Conservation (phyloP, 768 basidiomycete species). For the Gelatoporia subvermispora region DNA sequence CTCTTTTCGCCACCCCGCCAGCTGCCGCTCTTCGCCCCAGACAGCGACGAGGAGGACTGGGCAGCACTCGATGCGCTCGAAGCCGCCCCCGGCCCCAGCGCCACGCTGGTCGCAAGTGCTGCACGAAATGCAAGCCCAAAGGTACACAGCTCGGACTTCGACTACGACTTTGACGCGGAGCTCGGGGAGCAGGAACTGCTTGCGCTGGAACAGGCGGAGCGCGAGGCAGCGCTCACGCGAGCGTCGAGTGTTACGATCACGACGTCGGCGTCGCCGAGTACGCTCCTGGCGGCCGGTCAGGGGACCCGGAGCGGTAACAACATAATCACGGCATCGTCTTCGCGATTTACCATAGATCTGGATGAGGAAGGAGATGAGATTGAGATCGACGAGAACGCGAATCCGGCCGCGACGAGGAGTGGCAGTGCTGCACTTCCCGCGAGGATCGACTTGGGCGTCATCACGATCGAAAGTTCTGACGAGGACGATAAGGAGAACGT, state of each 20-base stretch:
- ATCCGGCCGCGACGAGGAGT: constrained; percentile 30
- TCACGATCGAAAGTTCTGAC: constrained; percentile 45
- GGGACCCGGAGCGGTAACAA: too few species aligned
- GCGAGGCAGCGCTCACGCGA: constrained; percentile 5
- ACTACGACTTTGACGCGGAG: not conserved
- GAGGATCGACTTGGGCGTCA: constrained; percentile 17
- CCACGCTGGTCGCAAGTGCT: not conserved
- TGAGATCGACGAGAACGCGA: too few species aligned
- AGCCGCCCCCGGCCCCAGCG: too few species aligned
- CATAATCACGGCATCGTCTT: constrained; percentile 25
- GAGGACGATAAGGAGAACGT: constrained; percentile 61
- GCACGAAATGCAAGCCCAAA: not conserved
- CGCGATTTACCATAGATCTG: constrained; percentile 36
- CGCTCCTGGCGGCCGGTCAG: constrained; percentile 7
- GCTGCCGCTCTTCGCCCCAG: constrained; percentile 22
- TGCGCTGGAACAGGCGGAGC: not conserved
- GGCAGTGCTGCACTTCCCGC: constrained; percentile 6
- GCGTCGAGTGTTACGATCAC: not conserved
- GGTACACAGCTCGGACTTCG: constrained; percentile 3
- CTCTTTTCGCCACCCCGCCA: constrained; percentile 17
- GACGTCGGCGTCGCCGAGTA: not conserved
- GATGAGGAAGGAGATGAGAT: too few species aligned
- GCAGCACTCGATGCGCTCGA: not conserved
- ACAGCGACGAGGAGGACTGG: constrained; percentile 28
- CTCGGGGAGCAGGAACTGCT: constrained; percentile 1